Evolutionary conservation across 1,284 basidiomycete species (phyloP), one percentile per base, ranked within the genome.

Genomic region (Ceratobasidium sp.): DNA sequence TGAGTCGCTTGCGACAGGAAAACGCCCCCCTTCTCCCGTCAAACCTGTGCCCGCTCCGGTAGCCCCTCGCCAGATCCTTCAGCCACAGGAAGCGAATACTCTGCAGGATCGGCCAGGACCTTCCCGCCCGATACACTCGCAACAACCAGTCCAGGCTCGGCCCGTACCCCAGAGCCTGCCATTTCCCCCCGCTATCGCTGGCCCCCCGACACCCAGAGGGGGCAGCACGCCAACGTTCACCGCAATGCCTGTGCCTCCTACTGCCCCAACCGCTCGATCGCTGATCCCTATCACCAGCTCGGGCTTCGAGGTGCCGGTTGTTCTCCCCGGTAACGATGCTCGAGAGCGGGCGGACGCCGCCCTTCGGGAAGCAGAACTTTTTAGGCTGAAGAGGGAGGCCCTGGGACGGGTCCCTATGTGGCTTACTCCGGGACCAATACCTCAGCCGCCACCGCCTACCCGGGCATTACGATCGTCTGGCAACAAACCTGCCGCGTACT

Each of bases 341-440:
- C 66, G 66, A 14, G 66, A 69, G 27, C 66, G 66, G 1, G 66
- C 66, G 46, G 66, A 69, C 22, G 66, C 66, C 7, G 66, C 66
- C 1, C 66, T 69, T 31, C 51, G 66, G 24, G 66, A 69, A 24
- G 66, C 66, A 4, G 66, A 69, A 27, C 41, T 69, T 7, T 69
- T 69, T 41, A 69, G 66, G 39, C 24, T 69, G 24, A 69, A 69
- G 34, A 51, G 66, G 14, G 66, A 69, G 34, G 66, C 66, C 6
- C 56, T 69, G 5, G 7, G 24, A 19, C 66, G 66, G 13, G 66
- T 69, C 9, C 66, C 66, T 19, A 58, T 56, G 66, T 69, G 66
- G 66, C 34, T 69, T 14, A 53, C 24, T 37, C 16, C 51, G 8
- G 66, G 46, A 13, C 16, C 37, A 22, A 34, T 13, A 1, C 66